Evolutionary conservation across 352 stramenopile genomes (phyloP).

Genomic region (Globisporangium uncinulatum): DNA sequence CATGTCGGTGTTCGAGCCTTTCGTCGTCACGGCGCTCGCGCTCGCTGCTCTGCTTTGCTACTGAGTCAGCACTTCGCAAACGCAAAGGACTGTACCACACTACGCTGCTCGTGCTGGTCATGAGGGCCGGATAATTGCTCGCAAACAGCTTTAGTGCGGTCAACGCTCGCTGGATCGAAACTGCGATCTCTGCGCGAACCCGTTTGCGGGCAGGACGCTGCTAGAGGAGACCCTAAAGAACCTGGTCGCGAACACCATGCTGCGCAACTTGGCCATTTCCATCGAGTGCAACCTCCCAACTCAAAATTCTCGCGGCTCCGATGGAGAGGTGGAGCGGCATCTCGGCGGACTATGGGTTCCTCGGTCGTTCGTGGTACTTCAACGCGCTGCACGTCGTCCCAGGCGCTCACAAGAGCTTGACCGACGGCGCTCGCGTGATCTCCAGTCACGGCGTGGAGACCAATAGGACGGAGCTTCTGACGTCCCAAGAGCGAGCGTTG

Average conservation of each 20-base stretch:
- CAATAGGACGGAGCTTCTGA: background rate
- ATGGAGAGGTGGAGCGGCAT: background rate
- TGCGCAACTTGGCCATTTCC: background rate
- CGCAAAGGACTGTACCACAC: background rate
- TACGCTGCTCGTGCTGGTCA: slow-evolving; percentile 1
- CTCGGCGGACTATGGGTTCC: background rate
- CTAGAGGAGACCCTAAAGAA: slow-evolving; percentile 2
- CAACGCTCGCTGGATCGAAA: slow-evolving; percentile 10
- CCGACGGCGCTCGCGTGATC: background rate
- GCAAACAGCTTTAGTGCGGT: slow-evolving; percentile 17
- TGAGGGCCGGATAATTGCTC: slow-evolving; percentile 13
- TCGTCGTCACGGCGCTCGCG: background rate
- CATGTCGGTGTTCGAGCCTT: background rate
- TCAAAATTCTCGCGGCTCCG: background rate
- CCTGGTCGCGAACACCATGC: background rate
- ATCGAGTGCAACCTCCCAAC: background rate
- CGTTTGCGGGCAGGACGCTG: no score
- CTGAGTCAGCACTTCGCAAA: background rate
- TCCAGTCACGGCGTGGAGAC: background rate
- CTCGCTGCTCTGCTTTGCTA: slow-evolving; percentile 5
- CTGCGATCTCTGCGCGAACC: background rate
- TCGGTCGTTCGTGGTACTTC: background rate
- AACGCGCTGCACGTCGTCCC: background rate
- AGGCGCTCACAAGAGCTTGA: background rate
- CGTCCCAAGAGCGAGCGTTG: background rate